Percentiles rank a stretch among this genome's conserved stretches.
Conservation (phyloP, 495 filamentous ascomycete genomes). For the Sporormia fimetaria region DNA sequence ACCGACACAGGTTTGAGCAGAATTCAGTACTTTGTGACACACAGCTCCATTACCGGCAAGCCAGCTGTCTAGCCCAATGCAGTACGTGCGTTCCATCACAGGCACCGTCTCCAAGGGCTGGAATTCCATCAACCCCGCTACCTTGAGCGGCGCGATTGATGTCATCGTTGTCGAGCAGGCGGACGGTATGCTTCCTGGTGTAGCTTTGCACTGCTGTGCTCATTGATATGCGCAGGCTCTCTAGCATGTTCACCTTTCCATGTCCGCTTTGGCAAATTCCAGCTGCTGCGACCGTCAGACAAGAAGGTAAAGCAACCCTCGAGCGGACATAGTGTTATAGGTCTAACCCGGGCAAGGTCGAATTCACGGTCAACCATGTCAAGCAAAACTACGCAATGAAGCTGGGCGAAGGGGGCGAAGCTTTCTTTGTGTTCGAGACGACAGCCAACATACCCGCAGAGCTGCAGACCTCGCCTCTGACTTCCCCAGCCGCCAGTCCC, state of each 20-base stretch:
- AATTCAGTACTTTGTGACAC: no score
- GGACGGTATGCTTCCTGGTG: conserved; percentile 50
- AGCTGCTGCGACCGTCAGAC: conserved; percentile 84
- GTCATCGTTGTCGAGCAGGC: conserved; percentile 97
- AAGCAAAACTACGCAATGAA: conserved; percentile 97
- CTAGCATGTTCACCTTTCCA: conserved; percentile 93
- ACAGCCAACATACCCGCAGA: conserved; percentile 75
- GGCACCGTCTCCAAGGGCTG: conserved; percentile 96
- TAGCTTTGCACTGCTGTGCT: conserved; percentile 1
- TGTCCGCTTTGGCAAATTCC: conserved; percentile 98
- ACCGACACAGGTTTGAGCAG: no score
- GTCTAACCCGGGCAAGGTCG: conserved; percentile 45
- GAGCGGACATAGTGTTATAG: not conserved
- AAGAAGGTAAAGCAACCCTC: conserved; percentile 65
- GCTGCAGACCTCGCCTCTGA: conserved; percentile 84
- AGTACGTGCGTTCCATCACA: conserved; percentile 94
- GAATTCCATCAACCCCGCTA: conserved; percentile 99
- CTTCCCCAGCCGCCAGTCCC: conserved; percentile 77
- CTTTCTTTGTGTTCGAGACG: conserved; percentile 97
- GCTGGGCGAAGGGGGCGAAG: conserved; percentile 91
- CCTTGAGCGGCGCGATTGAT: conserved; percentile 93
- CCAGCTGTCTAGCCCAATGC: conserved; percentile 45
- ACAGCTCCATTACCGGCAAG: no score
- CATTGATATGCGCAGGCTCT: conserved; percentile 37
- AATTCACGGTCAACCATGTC: conserved; percentile 86